Evolutionary conservation across 768 basidiomycete species (phyloP).

Genomic region (Boletus rubropictus): DNA sequence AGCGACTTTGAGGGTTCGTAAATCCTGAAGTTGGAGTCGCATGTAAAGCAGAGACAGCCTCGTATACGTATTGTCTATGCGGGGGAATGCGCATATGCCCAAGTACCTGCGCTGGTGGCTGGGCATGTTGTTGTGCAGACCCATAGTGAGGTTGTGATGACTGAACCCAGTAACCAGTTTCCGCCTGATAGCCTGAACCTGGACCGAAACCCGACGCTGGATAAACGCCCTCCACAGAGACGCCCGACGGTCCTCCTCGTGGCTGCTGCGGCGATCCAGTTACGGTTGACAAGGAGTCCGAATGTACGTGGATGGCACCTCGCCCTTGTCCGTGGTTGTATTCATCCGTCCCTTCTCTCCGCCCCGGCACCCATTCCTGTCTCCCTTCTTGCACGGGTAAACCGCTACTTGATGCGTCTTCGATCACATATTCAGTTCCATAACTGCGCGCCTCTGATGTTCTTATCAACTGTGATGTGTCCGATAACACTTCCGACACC

Average conservation of each 20-base stretch:
- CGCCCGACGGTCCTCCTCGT: background rate
- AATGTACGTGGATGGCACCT: slow-evolving; percentile 13
- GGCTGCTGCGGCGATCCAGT: slow-evolving; percentile 14
- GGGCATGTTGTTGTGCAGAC: slow-evolving; percentile 11
- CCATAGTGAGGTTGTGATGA: background rate
- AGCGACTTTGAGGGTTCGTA: background rate
- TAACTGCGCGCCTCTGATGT: background rate
- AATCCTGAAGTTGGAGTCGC: background rate
- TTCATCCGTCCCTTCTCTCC: background rate
- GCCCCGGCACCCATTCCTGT: background rate
- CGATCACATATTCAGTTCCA: background rate
- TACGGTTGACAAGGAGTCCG: slow-evolving; percentile 24
- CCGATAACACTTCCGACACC: background rate
- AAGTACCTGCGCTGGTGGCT: slow-evolving; percentile 1
- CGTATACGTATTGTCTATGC: slow-evolving; percentile 11
- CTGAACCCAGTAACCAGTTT: slow-evolving; percentile 2
- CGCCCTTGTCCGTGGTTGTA: background rate
- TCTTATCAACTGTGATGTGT: background rate
- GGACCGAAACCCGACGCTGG: background rate
- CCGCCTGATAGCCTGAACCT: background rate
- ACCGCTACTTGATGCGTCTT: background rate
- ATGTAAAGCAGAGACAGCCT: background rate
- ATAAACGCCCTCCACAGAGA: background rate
- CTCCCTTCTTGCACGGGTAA: slow-evolving; percentile 2
- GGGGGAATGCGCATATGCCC: background rate